A percentile compares a stretch with the other conserved stretches of the same genome.
Evolutionary conservation across 768 basidiomycete genomes (phyloP).

Genomic region (Lentinula detonsa): DNA sequence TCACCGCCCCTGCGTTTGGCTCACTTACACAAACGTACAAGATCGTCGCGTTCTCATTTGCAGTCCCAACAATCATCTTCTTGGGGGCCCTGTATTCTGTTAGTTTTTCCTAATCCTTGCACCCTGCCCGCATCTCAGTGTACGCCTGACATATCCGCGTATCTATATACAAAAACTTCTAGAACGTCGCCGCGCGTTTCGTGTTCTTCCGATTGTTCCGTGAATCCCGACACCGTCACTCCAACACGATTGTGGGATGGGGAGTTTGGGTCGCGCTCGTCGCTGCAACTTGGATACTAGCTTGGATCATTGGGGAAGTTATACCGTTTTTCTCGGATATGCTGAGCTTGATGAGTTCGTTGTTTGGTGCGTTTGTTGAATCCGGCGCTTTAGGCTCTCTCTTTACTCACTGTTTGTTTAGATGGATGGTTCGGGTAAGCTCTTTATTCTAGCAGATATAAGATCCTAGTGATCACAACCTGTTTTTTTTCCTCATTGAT

Average conservation of each 20-base stretch:
- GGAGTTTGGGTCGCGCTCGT: constrained; percentile 23
- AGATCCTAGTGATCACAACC: background rate
- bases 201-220: constrained; percentile 39
- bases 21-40: constrained; percentile 30
- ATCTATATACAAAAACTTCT: background rate
- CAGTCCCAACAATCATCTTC: constrained; percentile 39
- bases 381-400: background rate
- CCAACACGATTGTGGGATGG: constrained; percentile 28
- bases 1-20: constrained; percentile 37
- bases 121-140: background rate
- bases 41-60: constrained; percentile 40
- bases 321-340: constrained; percentile 34
- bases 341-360: constrained; percentile 33
- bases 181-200: constrained; percentile 38
- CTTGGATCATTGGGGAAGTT: constrained; percentile 27
- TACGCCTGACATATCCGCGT: background rate
- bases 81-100: constrained; percentile 40
- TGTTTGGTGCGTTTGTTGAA: constrained; percentile 24
- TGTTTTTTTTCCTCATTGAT: constrained; percentile 7
- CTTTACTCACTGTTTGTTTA: constrained; percentile 1
- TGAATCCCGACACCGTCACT: constrained; percentile 28
- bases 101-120: constrained; percentile 4
- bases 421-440: constrained; percentile 26
- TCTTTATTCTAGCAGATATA: background rate
- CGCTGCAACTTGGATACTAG: constrained; percentile 24